Conservation (phyloP, 2,329 filamentous ascomycete genomes). For the Neofusicoccum umdonicola region DNA sequence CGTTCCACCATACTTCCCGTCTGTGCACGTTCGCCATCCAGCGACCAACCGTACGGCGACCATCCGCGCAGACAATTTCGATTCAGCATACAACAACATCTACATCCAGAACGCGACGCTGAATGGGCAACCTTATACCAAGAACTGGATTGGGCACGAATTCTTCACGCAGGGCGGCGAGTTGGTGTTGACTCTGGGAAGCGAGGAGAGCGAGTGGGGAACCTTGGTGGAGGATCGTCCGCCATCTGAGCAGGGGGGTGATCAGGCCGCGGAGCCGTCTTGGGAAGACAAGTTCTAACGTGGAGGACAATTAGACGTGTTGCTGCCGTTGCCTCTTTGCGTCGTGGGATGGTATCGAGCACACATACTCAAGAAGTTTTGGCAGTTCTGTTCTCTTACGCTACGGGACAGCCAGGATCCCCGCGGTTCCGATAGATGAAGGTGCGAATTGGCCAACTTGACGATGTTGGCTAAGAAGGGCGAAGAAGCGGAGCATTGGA, state of each 20-base stretch:
- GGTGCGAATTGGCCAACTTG: no score
- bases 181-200: constrained; percentile 43
- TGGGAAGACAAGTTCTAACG: neutral
- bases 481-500: no score
- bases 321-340: no score
- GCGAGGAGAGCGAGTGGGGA: constrained; percentile 45
- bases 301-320: no score
- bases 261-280: neutral
- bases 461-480: no score
- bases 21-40: constrained; percentile 39
- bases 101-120: constrained; percentile 46
- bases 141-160: constrained; percentile 46
- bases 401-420: no score
- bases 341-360: no score
- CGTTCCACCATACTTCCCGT: constrained; percentile 46
- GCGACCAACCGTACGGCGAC: constrained; percentile 42
- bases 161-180: constrained; percentile 46
- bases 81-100: constrained; percentile 40
- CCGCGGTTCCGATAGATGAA: no score
- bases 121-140: constrained; percentile 42
- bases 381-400: no score
- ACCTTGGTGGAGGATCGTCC: constrained; percentile 41
- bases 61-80: constrained; percentile 42
- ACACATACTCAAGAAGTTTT: no score
- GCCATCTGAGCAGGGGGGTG: constrained; percentile 26